Conservation (phyloP, 345 rosid genomes). For the Capsella bursapastoris region DNA sequence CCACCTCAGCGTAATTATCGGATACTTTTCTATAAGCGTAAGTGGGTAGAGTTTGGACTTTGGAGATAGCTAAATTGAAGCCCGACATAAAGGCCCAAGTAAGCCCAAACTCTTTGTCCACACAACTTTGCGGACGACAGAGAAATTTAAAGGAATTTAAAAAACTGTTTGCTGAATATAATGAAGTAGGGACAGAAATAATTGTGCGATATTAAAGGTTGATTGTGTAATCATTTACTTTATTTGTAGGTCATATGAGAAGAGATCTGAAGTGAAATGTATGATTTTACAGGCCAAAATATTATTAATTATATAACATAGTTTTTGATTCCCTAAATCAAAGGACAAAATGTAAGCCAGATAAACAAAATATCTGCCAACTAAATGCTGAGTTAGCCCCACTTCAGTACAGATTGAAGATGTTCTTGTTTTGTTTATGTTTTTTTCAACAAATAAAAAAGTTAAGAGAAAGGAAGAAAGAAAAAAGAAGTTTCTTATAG, state of each 20-base stretch:
- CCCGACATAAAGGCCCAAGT: constrained; percentile 1
- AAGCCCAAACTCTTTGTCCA: constrained; percentile 15
- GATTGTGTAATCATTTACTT: constrained; percentile 28
- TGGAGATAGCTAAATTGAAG: not conserved
- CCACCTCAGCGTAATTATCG: constrained; percentile 31
- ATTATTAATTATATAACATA: constrained; percentile 2
- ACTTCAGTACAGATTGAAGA: constrained; percentile 7
- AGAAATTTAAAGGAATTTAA: not conserved
- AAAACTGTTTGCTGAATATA: not conserved
- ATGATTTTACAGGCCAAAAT: constrained; percentile 34
- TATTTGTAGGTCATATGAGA: constrained; percentile 39
- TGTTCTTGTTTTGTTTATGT: not conserved
- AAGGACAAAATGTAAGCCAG: constrained; percentile 9
- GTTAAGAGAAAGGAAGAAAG: no score
- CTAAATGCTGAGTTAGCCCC: no score
- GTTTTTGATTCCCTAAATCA: constrained; percentile 26
- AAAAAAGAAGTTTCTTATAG: no score
- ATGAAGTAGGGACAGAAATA: constrained; percentile 16
- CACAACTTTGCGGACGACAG: constrained; percentile 6
- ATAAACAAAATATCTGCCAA: constrained; percentile 12
- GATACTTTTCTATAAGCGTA: not conserved
- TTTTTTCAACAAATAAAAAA: no score
- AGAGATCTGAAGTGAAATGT: constrained; percentile 28
- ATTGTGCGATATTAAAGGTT: not conserved
- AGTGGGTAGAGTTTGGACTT: not conserved